Evolutionary conservation across 768 basidiomycete species (phyloP), one percentile per base, ranked within the genome.

Genomic region (Hysterangium stoloniferum): DNA sequence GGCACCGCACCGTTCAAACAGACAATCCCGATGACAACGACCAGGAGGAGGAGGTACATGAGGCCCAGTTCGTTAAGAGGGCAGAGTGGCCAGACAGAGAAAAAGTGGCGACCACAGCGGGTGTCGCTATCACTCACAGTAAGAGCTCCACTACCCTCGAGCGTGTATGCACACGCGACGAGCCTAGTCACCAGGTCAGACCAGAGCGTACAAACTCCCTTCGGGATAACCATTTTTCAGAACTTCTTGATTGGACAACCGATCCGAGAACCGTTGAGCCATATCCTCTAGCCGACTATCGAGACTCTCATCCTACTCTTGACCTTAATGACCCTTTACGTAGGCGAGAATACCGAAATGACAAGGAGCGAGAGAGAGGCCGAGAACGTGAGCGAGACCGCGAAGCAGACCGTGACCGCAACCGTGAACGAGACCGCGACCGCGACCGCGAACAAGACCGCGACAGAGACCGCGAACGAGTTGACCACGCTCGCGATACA

Each of bases 21-120:
- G 19, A 19, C 34, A 6, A n/a, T 47, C 54, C 12, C 40, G 27
- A 17, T n/a, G n/a, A n/a, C n/a, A n/a, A 63, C 25, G 66, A 69
- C 28, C 69, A 76, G 33, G 68, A 69, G 28, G 68, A 71, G 25
- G 75, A 78, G 53, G 79, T 86, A 37, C 75, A 78, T 22, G 77
- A 84, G 54, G 75, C 84, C 15, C 76, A 81, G 60, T 88, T 80
- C 60, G 84, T 89, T 41, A 88, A 86, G 62, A 78, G 87, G 36
- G 80, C 88, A 13, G 87, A 86, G 56, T 89, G 88, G 88, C 85
- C 84, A 1, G 86, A 86, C 63, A 77, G 84, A 34, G 87, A 87
- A 67, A 70, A 77, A 4, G 35, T 11, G n/a, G 34, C 32, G 17
- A 29, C 20, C 9, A 4, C 11, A n/a, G 31, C 19, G 20, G 28